phyloP scores from a whole-genome alignment of 108 stramenopile species.

The Stephanodiscus minutulus region DNA sequence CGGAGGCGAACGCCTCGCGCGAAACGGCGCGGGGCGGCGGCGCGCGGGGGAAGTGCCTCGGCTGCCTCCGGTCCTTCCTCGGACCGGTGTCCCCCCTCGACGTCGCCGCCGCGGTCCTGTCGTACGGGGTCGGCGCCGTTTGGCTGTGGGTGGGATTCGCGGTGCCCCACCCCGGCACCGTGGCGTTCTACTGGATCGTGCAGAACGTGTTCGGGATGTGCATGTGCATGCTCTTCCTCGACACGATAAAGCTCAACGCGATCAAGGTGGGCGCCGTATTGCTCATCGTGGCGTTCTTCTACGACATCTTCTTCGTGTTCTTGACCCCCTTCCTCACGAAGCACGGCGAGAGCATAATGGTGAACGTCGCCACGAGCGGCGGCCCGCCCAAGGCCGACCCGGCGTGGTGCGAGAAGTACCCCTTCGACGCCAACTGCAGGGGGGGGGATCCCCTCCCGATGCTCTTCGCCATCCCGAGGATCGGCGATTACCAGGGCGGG shows the following conservation, averaged over 20 bases:
- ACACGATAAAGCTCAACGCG: conserved; percentile 66
- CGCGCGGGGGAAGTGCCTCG: conserved; percentile 29
- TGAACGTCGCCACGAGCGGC: conserved; percentile 74
- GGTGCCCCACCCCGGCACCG: conserved; percentile 29
- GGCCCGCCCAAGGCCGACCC: conserved; percentile 57
- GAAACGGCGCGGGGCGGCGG: conserved; percentile 15
- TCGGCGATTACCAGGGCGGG: conserved; percentile 79
- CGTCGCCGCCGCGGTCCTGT: conserved; percentile 16
- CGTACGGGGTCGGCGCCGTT: conserved; percentile 32
- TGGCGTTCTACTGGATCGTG: conserved; percentile 72
- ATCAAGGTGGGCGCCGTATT: conserved; percentile 80
- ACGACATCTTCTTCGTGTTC: conserved; percentile 94
- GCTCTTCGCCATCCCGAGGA: conserved; percentile 78
- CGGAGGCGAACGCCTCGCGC: conserved; percentile 36
- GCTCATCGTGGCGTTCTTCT: conserved; percentile 81
- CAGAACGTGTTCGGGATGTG: conserved; percentile 80
- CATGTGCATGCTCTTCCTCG: conserved; percentile 76
- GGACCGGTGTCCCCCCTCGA: conserved; percentile 43
- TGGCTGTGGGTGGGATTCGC: conserved; percentile 52
- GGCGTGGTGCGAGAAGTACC: conserved; percentile 75
- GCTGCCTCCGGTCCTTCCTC: conserved; percentile 36
- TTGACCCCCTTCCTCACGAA: conserved; percentile 72
- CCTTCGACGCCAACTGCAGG: conserved; percentile 51
- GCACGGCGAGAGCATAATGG: conserved; percentile 74
- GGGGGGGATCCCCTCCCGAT: conserved; percentile 78